phyloP scores from a whole-genome alignment of 495 filamentous ascomycete species.

The Neurospora discreta region DNA sequence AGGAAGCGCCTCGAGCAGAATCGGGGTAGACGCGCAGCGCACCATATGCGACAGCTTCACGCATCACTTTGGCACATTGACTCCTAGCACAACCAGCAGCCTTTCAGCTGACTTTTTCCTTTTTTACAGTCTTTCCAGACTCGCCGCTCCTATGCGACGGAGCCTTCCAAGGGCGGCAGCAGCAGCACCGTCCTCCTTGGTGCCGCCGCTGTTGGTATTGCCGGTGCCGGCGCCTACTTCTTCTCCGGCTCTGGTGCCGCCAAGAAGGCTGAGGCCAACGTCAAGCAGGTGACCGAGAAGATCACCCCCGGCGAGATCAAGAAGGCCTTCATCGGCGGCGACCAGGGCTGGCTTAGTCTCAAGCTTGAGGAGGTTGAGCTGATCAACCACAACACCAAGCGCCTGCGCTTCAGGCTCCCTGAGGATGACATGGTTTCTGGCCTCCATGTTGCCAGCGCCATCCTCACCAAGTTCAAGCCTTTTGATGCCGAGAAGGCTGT shows the following conservation, averaged over 20 bases:
- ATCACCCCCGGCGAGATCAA: slow-evolving; percentile 26
- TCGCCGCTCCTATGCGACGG: slow-evolving; percentile 43
- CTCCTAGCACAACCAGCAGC: not conserved
- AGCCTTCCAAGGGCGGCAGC: slow-evolving; percentile 23
- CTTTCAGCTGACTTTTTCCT: not conserved
- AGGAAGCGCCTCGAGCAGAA: not conserved
- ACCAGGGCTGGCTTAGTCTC: slow-evolving; percentile 73
- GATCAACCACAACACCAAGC: slow-evolving; percentile 86
- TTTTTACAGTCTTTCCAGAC: slow-evolving; percentile 9
- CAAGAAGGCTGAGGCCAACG: slow-evolving; percentile 40
- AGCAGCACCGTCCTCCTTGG: slow-evolving; percentile 34
- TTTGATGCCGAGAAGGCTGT: slow-evolving; percentile 68
- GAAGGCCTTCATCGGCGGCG: slow-evolving; percentile 66
- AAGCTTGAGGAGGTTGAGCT: slow-evolving; percentile 65
- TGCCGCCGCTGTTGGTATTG: slow-evolving; percentile 26
- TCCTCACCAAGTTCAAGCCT: slow-evolving; percentile 81
- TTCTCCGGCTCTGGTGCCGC: slow-evolving; percentile 32
- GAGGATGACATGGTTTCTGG: slow-evolving; percentile 76
- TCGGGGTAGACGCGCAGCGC: not conserved
- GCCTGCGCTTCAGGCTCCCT: slow-evolving; percentile 70
- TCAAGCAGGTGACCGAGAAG: slow-evolving; percentile 26
- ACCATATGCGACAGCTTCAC: not conserved
- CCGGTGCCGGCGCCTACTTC: slow-evolving; percentile 44
- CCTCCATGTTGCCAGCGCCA: slow-evolving; percentile 65
- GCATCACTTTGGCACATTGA: slow-evolving; percentile 8